Conservation (phyloP, 106 monocot genomes). For the Allium sativum region DNA sequence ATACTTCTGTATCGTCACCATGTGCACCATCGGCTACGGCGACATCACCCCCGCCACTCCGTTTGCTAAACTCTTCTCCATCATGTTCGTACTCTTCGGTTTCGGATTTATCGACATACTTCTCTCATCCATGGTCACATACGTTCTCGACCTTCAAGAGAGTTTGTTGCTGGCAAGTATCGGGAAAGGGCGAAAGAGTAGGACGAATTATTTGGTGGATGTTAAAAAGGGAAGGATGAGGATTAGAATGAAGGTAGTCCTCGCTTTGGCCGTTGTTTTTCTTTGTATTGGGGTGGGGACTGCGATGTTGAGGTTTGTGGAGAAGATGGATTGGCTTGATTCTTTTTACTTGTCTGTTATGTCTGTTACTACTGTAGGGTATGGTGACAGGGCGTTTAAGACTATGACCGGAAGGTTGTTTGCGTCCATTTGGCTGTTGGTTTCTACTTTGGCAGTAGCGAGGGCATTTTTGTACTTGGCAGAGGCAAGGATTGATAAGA, state of each 20-base stretch:
- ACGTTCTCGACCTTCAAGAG: constrained; percentile 79
- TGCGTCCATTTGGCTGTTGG: constrained; percentile 63
- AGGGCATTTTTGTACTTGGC: constrained; percentile 78
- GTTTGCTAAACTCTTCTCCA: constrained; percentile 67
- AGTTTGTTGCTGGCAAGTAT: constrained; percentile 39
- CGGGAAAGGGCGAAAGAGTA: not conserved
- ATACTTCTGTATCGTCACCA: constrained; percentile 92
- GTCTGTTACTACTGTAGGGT: constrained; percentile 94
- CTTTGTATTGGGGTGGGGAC: constrained; percentile 61
- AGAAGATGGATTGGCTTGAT: constrained; percentile 58
- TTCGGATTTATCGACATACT: constrained; percentile 90
- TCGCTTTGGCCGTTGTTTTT: constrained; percentile 56
- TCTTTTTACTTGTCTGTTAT: constrained; percentile 81
- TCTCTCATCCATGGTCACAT: constrained; percentile 71
- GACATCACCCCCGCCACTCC: constrained; percentile 81
- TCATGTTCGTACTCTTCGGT: constrained; percentile 70
- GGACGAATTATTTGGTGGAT: constrained; percentile 45
- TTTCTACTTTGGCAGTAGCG: constrained; percentile 78
- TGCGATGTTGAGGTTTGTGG: constrained; percentile 35
- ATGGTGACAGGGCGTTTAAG: constrained; percentile 70
- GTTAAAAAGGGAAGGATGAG: constrained; percentile 86
- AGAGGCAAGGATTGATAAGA: constrained; percentile 81
- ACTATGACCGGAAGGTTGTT: constrained; percentile 67
- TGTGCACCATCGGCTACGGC: constrained; percentile 94
- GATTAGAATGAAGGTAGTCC: constrained; percentile 63